Evolutionary conservation across 2,329 filamentous ascomycete species (phyloP).

Genomic region (Ilyonectria destructans): DNA sequence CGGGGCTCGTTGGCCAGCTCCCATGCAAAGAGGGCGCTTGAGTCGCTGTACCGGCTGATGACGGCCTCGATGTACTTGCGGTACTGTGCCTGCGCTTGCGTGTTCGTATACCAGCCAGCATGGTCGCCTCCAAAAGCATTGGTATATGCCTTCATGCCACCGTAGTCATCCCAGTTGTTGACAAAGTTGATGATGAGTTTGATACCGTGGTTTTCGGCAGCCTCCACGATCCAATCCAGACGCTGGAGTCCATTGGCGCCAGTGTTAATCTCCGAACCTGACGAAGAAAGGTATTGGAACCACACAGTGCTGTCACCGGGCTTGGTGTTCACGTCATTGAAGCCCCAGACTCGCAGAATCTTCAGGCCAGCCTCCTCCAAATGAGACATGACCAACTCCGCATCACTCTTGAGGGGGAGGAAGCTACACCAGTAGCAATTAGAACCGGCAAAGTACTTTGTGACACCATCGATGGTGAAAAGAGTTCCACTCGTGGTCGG

Average conservation of each 20-base stretch:
- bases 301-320: slow-evolving; percentile 56
- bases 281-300: slow-evolving; percentile 68
- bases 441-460: slow-evolving; percentile 67
- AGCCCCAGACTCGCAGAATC: slow-evolving; percentile 74
- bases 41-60: slow-evolving; percentile 65
- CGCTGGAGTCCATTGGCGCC: slow-evolving; percentile 72
- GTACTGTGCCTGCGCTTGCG: slow-evolving; percentile 70
- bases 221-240: slow-evolving; percentile 75
- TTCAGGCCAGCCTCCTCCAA: slow-evolving; percentile 67
- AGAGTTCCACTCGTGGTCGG: slow-evolving; percentile 48
- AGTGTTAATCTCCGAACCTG: slow-evolving; percentile 72
- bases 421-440: slow-evolving; percentile 73
- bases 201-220: slow-evolving; percentile 72
- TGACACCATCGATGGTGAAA: slow-evolving; percentile 63
- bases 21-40: slow-evolving; percentile 68
- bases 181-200: slow-evolving; percentile 78
- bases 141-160: slow-evolving; percentile 75
- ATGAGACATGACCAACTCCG: slow-evolving; percentile 68
- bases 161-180: slow-evolving; percentile 80
- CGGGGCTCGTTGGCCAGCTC: slow-evolving; percentile 65
- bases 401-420: slow-evolving; percentile 68
- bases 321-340: slow-evolving; percentile 69
- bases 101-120: slow-evolving; percentile 71
- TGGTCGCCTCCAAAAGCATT: slow-evolving; percentile 70
- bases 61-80: slow-evolving; percentile 67